Base-by-base conservation (phyloP, 208 protist species). In the Herpetomonas muscarum region DNA sequence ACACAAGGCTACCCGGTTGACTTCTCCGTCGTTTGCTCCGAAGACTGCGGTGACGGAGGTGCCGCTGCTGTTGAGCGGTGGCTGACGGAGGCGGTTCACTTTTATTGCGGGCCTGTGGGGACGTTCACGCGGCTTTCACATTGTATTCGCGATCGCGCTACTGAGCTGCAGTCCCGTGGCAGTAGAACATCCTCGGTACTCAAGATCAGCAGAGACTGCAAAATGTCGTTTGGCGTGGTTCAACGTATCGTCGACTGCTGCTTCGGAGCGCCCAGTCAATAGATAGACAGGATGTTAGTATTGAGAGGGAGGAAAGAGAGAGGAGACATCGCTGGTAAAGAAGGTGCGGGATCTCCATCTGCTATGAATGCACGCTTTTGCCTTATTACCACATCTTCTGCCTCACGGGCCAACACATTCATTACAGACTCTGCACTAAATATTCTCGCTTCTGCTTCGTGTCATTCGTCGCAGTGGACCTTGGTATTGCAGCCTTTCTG, bases 31-130 rank as follows among this genome's bases (percentile, higher is more conserved):
- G 4, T n/a, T 66, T n/a, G 22, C 21, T 5, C 41, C 41, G 3
- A 47, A 42, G 1, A 31, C n/a, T 12, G 30, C 37, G 7, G 7
- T 60, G 15, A 42, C 30, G 30, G 44, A 3, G 19, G 31, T 22
- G n/a, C 19, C 13, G 12, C 42, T 31, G 49, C 12, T 1, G 34
- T 76, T 7, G 54, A 49, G 24, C 61, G 65, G 1, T 77, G 72
- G 77, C 41, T 76, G 24, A 57, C 42, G 9, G 77, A 84, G 65
- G 46, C 72, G 21, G 46, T 84, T 6, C 59, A 67, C 42, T 84
- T 72, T 55, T 74, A 69, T 31, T 57, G 51, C 21, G 3, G 51
- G 19, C n/a, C 7, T 19, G 10, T 5, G 9, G 15, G 30, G 9
- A 6, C 25, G 22, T 29, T 57, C 24, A 21, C 39, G 42, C 24